Conservation (phyloP, 169 alveolate genomes). For the Perkinsus chesapeaki region DNA sequence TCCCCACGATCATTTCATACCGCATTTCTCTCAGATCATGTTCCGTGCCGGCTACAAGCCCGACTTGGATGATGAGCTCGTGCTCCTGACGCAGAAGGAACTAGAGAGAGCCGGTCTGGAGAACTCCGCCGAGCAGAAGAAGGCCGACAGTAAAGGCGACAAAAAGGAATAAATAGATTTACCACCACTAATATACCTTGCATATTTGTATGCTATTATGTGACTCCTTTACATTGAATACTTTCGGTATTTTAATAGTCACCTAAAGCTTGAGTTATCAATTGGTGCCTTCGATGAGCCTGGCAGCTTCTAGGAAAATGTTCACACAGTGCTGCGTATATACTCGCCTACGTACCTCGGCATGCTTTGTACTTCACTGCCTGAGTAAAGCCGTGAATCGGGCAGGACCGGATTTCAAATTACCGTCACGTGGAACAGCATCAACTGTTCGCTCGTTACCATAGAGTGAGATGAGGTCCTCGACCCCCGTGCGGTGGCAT, state of each 20-base stretch:
- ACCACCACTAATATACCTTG: neutral
- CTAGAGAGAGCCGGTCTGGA: neutral
- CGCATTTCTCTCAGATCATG: neutral
- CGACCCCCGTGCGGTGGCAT: neutral
- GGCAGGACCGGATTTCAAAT: neutral
- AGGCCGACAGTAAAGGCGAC: neutral
- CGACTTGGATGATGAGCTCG: neutral
- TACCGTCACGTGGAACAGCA: neutral
- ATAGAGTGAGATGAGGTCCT: neutral
- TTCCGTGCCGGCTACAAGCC: neutral
- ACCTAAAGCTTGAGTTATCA: too few species aligned
- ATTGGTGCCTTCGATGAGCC: too few species aligned
- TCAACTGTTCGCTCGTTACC: neutral
- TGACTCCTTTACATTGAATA: neutral
- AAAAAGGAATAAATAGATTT: neutral
- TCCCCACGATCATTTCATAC: too few species aligned
- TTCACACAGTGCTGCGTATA: too few species aligned
- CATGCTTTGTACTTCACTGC: too few species aligned
- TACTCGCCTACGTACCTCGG: too few species aligned
- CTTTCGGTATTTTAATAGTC: neutral
- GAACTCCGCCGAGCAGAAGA: neutral
- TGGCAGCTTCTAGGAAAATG: too few species aligned
- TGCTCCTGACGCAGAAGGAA: neutral
- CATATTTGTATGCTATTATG: neutral
- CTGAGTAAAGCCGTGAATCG: neutral